Conservation (phyloP, 2,329 filamentous ascomycete genomes). For the Nemania diffusa region DNA sequence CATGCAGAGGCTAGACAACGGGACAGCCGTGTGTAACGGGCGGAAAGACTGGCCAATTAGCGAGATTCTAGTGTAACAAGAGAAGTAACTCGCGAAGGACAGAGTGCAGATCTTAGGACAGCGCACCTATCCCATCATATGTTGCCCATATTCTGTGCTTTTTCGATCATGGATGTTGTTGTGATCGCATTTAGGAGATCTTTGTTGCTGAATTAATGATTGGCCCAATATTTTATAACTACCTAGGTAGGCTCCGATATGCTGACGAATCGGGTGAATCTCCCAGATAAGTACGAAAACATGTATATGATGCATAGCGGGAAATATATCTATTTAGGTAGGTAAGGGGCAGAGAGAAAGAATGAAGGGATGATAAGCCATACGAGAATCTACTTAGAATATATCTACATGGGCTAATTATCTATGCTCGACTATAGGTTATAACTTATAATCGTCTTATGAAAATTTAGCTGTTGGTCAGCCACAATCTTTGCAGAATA, state of each 20-base stretch:
- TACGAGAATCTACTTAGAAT: no score
- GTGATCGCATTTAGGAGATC: conserved; percentile 9
- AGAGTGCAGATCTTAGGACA: conserved; percentile 36
- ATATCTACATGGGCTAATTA: no score
- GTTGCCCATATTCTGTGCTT: conserved; percentile 37
- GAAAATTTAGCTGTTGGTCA: neutral
- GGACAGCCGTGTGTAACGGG: conserved; percentile 43
- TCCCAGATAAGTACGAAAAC: neutral
- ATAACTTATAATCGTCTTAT: neutral
- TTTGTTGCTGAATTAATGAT: conserved; percentile 5
- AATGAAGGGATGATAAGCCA: conserved; percentile 8
- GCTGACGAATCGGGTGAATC: conserved; percentile 14
- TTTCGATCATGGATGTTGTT: conserved; percentile 39
- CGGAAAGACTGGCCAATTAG: conserved; percentile 48
- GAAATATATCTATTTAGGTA: neutral
- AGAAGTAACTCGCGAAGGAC: conserved; percentile 38
- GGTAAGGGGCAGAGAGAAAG: neutral
- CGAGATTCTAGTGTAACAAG: conserved; percentile 43
- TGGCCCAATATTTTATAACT: neutral
- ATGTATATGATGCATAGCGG: conserved; percentile 2
- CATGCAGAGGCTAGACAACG: conserved; percentile 36
- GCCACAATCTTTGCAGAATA: neutral
- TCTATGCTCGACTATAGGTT: no score
- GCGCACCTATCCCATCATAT: conserved; percentile 41
- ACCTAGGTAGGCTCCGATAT: neutral